Evolutionary conservation across 2,329 filamentous ascomycete species (phyloP).

Genomic region (Pleurostoma richardsiae): DNA sequence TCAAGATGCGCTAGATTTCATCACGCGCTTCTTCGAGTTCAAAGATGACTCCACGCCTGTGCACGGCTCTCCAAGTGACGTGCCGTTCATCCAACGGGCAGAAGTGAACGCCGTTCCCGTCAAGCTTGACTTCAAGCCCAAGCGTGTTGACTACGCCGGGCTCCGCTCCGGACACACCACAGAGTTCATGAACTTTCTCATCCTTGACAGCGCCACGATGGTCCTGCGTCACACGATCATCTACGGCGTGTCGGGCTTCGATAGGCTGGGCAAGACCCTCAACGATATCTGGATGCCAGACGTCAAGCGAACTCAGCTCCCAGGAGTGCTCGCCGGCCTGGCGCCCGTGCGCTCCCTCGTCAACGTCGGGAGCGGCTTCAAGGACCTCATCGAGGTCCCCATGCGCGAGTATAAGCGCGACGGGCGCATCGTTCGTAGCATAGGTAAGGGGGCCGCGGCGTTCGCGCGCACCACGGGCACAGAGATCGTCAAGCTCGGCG

Average conservation of each 20-base stretch:
- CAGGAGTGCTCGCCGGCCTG: conserved; percentile 80
- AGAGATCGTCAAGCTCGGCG: conserved; percentile 89
- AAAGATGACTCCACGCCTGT: conserved; percentile 66
- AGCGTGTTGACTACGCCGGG: conserved; percentile 92
- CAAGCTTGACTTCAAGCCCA: conserved; percentile 92
- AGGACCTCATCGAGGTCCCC: conserved; percentile 81
- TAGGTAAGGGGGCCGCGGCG: conserved; percentile 82
- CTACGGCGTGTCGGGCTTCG: conserved; percentile 87
- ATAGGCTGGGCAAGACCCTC: conserved; percentile 80
- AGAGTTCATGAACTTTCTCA: conserved; percentile 98
- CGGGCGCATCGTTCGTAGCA: conserved; percentile 83
- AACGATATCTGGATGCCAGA: conserved; percentile 98
- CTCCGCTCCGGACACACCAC: conserved; percentile 90
- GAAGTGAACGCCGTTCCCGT: conserved; percentile 82
- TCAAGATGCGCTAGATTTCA: conserved; percentile 94
- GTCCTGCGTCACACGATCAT: conserved; percentile 83
- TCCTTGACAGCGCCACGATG: conserved; percentile 84
- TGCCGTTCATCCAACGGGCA: conserved; percentile 83
- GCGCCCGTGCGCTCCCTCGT: conserved; percentile 87
- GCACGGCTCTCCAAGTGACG: conserved; percentile 59
- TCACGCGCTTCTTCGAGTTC: conserved; percentile 97
- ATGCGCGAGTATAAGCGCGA: conserved; percentile 93
- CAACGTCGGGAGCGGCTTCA: conserved; percentile 83
- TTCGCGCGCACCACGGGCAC: conserved; percentile 93
- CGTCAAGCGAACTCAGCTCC: conserved; percentile 82